phyloP scores from a whole-genome alignment of 73 alveolate species.

The Durusdinium trenchii region DNA sequence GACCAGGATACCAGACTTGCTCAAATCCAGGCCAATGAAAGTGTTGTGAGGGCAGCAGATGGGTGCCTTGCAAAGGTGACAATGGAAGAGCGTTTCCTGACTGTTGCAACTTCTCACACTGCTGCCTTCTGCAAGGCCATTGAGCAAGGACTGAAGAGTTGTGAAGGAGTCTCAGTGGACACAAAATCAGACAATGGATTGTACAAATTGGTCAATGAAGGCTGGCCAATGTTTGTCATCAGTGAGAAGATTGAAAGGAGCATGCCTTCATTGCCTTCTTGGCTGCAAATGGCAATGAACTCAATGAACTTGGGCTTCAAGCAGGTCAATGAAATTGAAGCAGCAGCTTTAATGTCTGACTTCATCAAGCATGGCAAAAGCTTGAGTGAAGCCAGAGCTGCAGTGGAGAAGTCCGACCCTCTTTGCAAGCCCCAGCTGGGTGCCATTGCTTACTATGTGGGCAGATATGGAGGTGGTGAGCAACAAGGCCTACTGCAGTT shows the following conservation, averaged over 20 bases:
- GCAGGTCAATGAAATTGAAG: slow-evolving; percentile 30
- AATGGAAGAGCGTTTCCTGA: neutral
- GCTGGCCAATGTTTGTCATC: neutral
- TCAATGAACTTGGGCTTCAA: neutral
- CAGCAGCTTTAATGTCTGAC: neutral
- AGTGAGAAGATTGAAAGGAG: neutral
- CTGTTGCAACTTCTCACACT: slow-evolving; percentile 16
- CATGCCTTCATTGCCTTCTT: neutral
- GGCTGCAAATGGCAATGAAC: neutral
- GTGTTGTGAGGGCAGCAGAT: neutral
- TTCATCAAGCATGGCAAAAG: neutral
- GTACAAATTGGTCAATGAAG: neutral
- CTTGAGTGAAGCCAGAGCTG: neutral
- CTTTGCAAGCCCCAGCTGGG: neutral
- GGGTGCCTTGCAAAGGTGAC: neutral
- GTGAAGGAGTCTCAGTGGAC: neutral
- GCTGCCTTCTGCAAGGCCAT: slow-evolving; percentile 35
- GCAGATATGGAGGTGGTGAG: neutral
- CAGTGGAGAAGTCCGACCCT: neutral
- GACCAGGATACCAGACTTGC: neutral
- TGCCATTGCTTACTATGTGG: slow-evolving; percentile 12
- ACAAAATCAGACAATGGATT: neutral
- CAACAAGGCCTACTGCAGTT: neutral
- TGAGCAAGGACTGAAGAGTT: neutral
- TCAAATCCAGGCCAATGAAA: neutral